Conservation (phyloP, 2,329 filamentous ascomycete species). For the Trichoderma harzianum region DNA sequence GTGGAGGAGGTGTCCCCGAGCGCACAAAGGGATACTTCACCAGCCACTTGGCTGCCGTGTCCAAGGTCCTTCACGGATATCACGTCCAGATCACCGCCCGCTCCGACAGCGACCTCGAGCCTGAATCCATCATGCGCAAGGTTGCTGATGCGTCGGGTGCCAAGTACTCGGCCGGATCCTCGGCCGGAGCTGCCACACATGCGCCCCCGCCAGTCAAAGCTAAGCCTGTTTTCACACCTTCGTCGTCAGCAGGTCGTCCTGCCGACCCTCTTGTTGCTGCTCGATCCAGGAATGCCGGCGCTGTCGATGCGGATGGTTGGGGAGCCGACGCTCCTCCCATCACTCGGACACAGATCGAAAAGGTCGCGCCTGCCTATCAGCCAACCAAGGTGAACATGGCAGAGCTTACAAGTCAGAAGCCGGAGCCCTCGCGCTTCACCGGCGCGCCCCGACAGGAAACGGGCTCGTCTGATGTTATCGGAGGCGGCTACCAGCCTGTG, state of each 20-base stretch:
- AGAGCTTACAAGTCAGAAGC: constrained; percentile 72
- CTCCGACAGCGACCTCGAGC: constrained; percentile 82
- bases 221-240: constrained; percentile 90
- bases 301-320: constrained; percentile 85
- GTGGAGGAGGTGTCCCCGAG: constrained; percentile 96
- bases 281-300: constrained; percentile 56
- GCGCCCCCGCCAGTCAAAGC: constrained; percentile 70
- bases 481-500: constrained; percentile 84
- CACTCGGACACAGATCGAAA: constrained; percentile 81
- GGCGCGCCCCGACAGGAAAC: constrained; percentile 45
- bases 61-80: constrained; percentile 92
- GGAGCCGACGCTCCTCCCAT: constrained; percentile 89
- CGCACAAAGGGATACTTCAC: constrained; percentile 98
- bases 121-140: constrained; percentile 86
- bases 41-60: constrained; percentile 83
- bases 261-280: constrained; percentile 69
- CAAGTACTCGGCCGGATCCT: constrained; percentile 77
- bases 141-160: constrained; percentile 91
- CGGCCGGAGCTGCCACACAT: constrained; percentile 49
- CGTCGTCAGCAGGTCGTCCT: constrained; percentile 44
- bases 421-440: constrained; percentile 61
- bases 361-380: constrained; percentile 88
- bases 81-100: constrained; percentile 97
- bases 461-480: constrained; percentile 62
- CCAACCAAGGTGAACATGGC: constrained; percentile 94